Evolutionary conservation across 208 protist species (phyloP).

Genomic region (Crithidia sp.): DNA sequence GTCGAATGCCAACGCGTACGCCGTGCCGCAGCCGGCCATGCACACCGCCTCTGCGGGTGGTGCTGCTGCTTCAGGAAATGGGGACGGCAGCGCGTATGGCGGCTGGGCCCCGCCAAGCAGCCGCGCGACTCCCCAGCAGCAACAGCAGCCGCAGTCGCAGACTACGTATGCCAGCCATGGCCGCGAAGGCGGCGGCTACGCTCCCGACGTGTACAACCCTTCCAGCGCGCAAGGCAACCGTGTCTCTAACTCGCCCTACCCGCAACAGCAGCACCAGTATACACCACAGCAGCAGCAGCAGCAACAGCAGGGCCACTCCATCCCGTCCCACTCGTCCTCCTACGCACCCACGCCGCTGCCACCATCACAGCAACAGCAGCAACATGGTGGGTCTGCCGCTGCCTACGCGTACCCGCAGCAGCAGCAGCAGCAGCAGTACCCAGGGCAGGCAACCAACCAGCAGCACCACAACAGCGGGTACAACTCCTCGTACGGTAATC

Average conservation of each 20-base stretch:
- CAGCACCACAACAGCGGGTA: slow-evolving; percentile 7
- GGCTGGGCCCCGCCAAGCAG: not conserved
- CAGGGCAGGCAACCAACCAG: not conserved
- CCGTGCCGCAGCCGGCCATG: too few species aligned
- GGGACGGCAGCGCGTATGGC: not conserved
- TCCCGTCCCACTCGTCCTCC: slow-evolving; percentile 5
- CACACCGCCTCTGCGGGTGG: too few species aligned
- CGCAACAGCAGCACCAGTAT: slow-evolving; percentile 22
- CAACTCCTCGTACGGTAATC: not conserved
- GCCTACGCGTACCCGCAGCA: not conserved
- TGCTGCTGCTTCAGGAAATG: too few species aligned
- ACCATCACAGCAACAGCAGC: slow-evolving; percentile 8
- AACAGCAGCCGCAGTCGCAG: slow-evolving; percentile 11
- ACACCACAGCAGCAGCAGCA: slow-evolving; percentile 27
- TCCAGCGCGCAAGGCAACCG: not conserved
- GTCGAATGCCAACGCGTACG: too few species aligned
- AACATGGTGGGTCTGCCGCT: not conserved
- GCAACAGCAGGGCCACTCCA: not conserved
- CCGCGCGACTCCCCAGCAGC: not conserved
- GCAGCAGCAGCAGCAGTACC: slow-evolving; percentile 2
- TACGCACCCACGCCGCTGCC: slow-evolving; percentile 12
- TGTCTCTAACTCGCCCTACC: slow-evolving; percentile 2
- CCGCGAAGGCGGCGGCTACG: slow-evolving; percentile 3
- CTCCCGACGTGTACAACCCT: not conserved
- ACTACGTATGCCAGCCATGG: not conserved